These are phyloP conservation scores for Fraxinus nigra DNA, from an alignment of 305 asterid genomes.

Conservation along the genomic window DNA sequence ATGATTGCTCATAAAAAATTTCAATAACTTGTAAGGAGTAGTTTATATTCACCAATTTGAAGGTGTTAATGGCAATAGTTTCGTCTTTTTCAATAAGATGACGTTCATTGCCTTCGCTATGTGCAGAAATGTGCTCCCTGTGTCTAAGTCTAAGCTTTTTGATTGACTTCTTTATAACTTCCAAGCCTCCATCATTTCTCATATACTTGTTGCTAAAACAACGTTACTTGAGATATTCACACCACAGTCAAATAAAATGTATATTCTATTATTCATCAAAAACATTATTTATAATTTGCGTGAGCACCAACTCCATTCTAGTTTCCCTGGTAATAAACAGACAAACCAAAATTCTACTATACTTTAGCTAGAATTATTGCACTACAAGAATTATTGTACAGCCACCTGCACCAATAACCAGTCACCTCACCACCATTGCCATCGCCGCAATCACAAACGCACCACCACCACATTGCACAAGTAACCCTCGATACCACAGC, in stretches of 20 bases:
- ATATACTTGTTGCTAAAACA: not conserved
- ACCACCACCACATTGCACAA: no score
- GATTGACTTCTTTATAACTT: conserved; percentile 61
- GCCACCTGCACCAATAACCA: no score
- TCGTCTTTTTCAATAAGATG: conserved; percentile 86
- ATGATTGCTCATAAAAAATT: no score
- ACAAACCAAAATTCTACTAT: not conserved
- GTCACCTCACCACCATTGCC: no score
- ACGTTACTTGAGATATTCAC: not conserved
- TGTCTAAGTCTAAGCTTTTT: no score
- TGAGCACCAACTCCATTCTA: conserved; percentile 98
- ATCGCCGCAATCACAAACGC: no score
- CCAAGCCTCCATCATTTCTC: conserved; percentile 58
- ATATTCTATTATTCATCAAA: not conserved
- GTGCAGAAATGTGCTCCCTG: no score
- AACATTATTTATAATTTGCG: conserved; percentile 66
- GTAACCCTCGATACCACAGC: no score
- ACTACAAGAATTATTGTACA: not conserved
- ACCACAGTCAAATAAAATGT: not conserved
- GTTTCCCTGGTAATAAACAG: conserved; percentile 51
- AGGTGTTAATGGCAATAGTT: conserved; percentile 69
- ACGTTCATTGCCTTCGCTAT: conserved; percentile 23
- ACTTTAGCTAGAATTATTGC: not conserved
- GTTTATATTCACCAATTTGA: conserved; percentile 11
- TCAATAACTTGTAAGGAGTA: no score